Evolutionary conservation across 108 stramenopile genomes (phyloP).

Genomic region (Poteriospumella lacustris): DNA sequence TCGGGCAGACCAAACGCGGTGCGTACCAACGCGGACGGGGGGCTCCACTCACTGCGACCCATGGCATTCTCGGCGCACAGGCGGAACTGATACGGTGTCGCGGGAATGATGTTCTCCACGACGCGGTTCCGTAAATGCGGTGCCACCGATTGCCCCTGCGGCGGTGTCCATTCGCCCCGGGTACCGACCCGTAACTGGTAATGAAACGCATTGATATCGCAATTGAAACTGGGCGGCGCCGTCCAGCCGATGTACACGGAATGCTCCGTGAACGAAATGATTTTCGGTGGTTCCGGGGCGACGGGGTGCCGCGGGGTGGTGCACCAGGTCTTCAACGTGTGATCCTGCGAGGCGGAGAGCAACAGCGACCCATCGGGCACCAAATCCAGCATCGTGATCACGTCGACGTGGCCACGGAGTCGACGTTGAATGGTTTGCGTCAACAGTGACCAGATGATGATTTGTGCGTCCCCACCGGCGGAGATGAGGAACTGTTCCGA

Average conservation of each 20-base stretch:
- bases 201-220: slow-evolving; percentile 9
- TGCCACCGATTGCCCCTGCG: not conserved
- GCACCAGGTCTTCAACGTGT: slow-evolving; percentile 3
- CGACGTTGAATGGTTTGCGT: not conserved
- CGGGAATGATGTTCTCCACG: not conserved
- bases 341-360: slow-evolving; percentile 18
- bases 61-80: slow-evolving; percentile 11
- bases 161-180: not conserved
- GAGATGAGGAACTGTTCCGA: slow-evolving; percentile 24
- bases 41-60: slow-evolving; percentile 13
- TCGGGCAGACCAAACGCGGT: slow-evolving; percentile 16
- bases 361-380: slow-evolving; percentile 1
- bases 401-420: slow-evolving; percentile 16
- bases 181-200: not conserved
- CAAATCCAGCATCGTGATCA: not conserved
- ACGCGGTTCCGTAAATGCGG: not conserved
- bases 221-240: slow-evolving; percentile 16
- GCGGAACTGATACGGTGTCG: slow-evolving; percentile 21
- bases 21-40: slow-evolving; percentile 8
- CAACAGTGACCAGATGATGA: slow-evolving; percentile 13
- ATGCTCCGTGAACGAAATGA: not conserved
- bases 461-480: not conserved
- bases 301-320: slow-evolving; percentile 3
- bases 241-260: not conserved
- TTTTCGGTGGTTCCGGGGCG: not conserved